Evolutionary conservation across 176 grass and related monocot genomes (phyloP).

Genomic region (Triticum timopheevii): DNA sequence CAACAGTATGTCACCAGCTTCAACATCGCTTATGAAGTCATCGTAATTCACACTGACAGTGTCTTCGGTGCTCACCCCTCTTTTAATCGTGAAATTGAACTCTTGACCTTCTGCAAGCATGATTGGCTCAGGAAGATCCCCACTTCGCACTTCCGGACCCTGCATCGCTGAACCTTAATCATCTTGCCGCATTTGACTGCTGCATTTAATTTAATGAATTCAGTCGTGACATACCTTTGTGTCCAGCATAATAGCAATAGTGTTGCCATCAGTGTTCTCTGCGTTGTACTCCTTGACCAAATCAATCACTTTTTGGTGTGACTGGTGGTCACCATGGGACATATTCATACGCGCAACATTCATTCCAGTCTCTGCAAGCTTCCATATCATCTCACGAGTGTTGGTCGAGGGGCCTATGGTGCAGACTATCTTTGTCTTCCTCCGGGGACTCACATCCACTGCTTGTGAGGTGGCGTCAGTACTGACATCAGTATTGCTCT

Average conservation of each 20-base stretch:
- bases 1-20: constrained; percentile 87
- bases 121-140: constrained; percentile 87
- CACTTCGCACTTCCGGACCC: constrained; percentile 99
- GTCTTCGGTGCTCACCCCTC: constrained; percentile 72
- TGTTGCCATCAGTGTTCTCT: constrained; percentile 68
- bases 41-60: constrained; percentile 97
- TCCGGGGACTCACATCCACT: constrained; percentile 14
- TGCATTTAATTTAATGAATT: constrained; percentile 12
- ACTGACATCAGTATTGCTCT: constrained; percentile 31
- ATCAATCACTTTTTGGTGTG: constrained; percentile 92
- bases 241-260: constrained; percentile 94
- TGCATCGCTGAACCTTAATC: constrained; percentile 36
- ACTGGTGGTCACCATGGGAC: constrained; percentile 97
- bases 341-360: constrained; percentile 92
- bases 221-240: constrained; percentile 61
- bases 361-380: constrained; percentile 91
- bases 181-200: background rate
- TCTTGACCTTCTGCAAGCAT: constrained; percentile 84
- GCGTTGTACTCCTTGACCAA: constrained; percentile 93
- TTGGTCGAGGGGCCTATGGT: constrained; percentile 94
- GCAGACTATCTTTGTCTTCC: constrained; percentile 98
- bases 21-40: constrained; percentile 97
- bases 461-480: constrained; percentile 34
- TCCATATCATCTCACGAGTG: constrained; percentile 92
- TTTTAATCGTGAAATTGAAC: constrained; percentile 92